Evolutionary conservation across 2,329 filamentous ascomycete species (phyloP), one percentile per base, ranked within the genome.

Genomic region (Neofusicoccum sp.): DNA sequence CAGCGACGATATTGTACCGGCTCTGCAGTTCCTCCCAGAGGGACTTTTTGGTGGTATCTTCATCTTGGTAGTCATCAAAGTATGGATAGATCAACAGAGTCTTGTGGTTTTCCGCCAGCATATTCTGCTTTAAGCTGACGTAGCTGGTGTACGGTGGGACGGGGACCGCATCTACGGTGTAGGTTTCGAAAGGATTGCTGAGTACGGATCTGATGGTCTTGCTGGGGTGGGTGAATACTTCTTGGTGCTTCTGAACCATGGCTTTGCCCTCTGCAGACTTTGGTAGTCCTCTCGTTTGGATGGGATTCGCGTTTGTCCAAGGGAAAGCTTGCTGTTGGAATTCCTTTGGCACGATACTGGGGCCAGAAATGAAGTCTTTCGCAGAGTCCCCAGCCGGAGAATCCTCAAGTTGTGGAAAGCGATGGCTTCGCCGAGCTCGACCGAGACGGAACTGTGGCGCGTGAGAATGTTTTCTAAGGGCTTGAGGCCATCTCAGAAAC

Each of bases 131-230:
- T 44, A 80, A 66, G 40, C 68, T 72, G n/a, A 77, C 73, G 62
- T 76, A 79, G 61, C 78, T 75, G 2, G 70, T 72, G 64, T 77
- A 79, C 8, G 61, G 62, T 2, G 78, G 78, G 24, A 78, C 63
- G 1, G 58, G 31, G 11, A 67, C 49, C 34, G 63, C 63, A 12
- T 62, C 62, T 4, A 65, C 63, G 9, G 33, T 14, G n/a, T 59
- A 59, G n/a, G 33, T n/a, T 14, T 48, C 44, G 44, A 59, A 8
- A 14, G 43, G 24, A 11, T 59, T 59, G n/a, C 20, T 31, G 4
- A 59, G 8, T 2, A 24, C n/a, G n/a, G 54, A 56, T 11, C 38
- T n/a, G 6, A 43, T 34, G 31, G 14, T 16, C 24, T 58, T 58
- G 31, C 6, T 36, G 54, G 30, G 20, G 4, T 49, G 41, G 4